Evolutionary conservation across 495 filamentous ascomycete species (phyloP).

Genomic region (Margaritispora aquatica): DNA sequence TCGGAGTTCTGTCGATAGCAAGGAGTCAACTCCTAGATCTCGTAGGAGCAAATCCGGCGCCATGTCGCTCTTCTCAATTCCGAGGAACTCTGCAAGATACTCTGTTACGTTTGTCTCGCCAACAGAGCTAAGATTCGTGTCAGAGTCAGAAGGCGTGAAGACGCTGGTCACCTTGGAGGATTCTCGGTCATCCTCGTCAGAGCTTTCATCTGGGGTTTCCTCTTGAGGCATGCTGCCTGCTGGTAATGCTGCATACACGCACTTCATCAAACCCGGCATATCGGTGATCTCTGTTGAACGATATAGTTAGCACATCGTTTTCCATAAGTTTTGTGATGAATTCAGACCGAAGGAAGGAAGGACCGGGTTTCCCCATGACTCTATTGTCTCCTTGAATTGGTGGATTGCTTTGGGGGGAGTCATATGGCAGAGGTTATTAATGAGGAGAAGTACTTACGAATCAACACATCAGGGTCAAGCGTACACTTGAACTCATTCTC

Average conservation of each 20-base stretch:
- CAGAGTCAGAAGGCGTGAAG: not conserved
- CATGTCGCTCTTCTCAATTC: conserved; percentile 4
- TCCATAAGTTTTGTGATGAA: too few species aligned
- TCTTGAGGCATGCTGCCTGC: not conserved
- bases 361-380: too few species aligned
- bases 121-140: not conserved
- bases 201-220: not conserved
- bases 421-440: too few species aligned
- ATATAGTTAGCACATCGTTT: too few species aligned
- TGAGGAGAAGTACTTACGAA: too few species aligned
- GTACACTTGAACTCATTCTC: conserved; percentile 37
- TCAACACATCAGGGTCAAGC: conserved; percentile 26
- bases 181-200: too few species aligned
- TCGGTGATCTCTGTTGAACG: conserved; percentile 33
- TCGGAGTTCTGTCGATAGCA: conserved; percentile 17
- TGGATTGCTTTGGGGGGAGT: too few species aligned
- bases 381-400: too few species aligned
- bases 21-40: conserved; percentile 18
- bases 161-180: too few species aligned
- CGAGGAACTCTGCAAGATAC: conserved; percentile 2
- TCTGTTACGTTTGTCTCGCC: not conserved
- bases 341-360: too few species aligned
- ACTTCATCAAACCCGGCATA: conserved; percentile 24
- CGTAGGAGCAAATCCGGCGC: not conserved
- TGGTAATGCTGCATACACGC: conserved; percentile 14